phyloP scores from a whole-genome alignment of 352 stramenopile genomes.

The Blastocystis sp. region DNA sequence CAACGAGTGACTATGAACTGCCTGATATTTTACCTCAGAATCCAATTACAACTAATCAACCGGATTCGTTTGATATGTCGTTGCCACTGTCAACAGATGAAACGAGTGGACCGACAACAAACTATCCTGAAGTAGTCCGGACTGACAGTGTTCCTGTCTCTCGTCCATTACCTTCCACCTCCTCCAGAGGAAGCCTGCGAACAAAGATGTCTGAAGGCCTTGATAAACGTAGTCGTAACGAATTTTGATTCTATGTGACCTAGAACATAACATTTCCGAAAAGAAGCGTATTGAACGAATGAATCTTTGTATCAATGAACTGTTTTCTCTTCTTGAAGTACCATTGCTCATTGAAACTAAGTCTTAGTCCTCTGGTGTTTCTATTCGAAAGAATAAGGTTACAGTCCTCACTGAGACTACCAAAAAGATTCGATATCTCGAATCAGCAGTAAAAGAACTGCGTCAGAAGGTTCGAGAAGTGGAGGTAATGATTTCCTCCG shows the following conservation, averaged over 20 bases:
- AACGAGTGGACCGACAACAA: no score
- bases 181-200: background rate
- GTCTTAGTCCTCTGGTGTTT: conserved; percentile 41
- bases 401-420: conserved; percentile 63
- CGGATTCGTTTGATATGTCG: background rate
- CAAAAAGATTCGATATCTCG: conserved; percentile 59
- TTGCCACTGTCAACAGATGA: background rate
- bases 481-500: background rate
- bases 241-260: background rate
- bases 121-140: no score
- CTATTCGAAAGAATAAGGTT: conserved; percentile 67
- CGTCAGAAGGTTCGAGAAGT: conserved; percentile 54
- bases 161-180: background rate
- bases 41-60: background rate
- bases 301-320: conserved; percentile 67
- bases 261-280: conserved; percentile 69
- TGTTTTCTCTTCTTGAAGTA: conserved; percentile 60
- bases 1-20: no score
- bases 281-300: conserved; percentile 65
- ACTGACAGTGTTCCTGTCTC: background rate
- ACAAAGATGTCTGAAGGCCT: background rate
- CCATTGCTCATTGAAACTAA: background rate
- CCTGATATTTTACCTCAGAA: no score
- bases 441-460: conserved; percentile 56
- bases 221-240: conserved; percentile 39